phyloP scores from a whole-genome alignment of 768 basidiomycete species.

The Rossbeevera mucosa region DNA sequence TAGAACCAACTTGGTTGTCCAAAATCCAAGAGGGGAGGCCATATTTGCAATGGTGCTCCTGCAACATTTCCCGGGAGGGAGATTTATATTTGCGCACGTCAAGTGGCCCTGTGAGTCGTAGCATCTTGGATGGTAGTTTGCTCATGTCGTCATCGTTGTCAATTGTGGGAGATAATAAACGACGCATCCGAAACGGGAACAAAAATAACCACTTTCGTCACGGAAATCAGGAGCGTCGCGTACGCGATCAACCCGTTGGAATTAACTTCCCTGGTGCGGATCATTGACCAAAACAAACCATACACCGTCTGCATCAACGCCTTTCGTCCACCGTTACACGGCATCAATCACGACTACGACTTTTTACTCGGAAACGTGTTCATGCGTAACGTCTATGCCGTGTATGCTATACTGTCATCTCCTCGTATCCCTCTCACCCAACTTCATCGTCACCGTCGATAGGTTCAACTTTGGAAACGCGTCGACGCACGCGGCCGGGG shows the following conservation, averaged over 20 bases:
- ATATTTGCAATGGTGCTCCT: too few relatives aligned
- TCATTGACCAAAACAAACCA: conserved; percentile 26
- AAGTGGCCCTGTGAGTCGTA: too few relatives aligned
- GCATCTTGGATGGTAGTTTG: too few relatives aligned
- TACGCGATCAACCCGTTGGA: conserved; percentile 45
- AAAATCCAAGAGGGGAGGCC: too few relatives aligned
- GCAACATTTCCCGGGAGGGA: too few relatives aligned
- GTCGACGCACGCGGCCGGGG: conserved; percentile 4
- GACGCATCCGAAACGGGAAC: too few relatives aligned
- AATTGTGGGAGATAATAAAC: too few relatives aligned
- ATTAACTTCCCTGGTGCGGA: conserved; percentile 30
- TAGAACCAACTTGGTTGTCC: too few relatives aligned
- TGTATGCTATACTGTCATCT: conserved; percentile 32
- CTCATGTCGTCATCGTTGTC: too few relatives aligned
- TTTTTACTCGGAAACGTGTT: conserved; percentile 42
- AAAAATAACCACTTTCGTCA: too few relatives aligned
- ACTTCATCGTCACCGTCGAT: background rate
- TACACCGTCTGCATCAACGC: conserved; percentile 39
- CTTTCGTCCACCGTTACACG: conserved; percentile 29
- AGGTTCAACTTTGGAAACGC: conserved; percentile 43
- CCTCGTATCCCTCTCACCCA: background rate
- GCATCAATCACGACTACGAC: conserved; percentile 30
- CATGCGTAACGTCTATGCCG: conserved; percentile 43
- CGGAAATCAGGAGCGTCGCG: conserved; percentile 23
- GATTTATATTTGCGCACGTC: too few relatives aligned